These are phyloP conservation scores for Syzygium oleosum DNA, from an alignment of 345 rosid genomes.

Conservation along the genomic window DNA sequence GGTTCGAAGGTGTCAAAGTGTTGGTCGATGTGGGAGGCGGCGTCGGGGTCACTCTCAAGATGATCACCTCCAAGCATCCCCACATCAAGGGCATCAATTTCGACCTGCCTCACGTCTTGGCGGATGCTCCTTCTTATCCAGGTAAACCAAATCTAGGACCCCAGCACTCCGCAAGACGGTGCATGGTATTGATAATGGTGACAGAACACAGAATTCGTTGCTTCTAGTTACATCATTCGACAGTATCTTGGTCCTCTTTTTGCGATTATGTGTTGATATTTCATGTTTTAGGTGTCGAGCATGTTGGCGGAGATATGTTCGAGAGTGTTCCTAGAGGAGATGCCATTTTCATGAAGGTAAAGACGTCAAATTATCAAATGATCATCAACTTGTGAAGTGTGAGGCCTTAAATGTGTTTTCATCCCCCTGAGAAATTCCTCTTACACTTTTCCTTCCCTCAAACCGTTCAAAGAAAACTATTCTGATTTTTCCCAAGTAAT, in stretches of 20 bases:
- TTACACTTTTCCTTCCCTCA: neutral
- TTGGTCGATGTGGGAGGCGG: slow-evolving; percentile 40
- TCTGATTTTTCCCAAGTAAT: neutral
- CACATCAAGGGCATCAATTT: slow-evolving; percentile 24
- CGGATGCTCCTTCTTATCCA: slow-evolving; percentile 16
- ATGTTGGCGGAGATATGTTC: slow-evolving; percentile 25
- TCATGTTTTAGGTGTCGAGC: slow-evolving; percentile 11
- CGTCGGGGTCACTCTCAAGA: slow-evolving; percentile 11
- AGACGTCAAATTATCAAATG: neutral
- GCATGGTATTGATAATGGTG: too few relatives aligned
- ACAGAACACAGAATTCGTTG: neutral
- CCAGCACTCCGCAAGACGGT: neutral
- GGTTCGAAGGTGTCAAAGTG: slow-evolving; percentile 11
- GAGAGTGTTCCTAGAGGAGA: slow-evolving; percentile 19
- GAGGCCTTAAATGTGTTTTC: neutral
- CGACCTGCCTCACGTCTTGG: slow-evolving; percentile 27
- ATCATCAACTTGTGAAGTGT: neutral
- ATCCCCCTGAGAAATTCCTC: neutral
- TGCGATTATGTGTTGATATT: neutral
- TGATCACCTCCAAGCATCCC: slow-evolving; percentile 18
- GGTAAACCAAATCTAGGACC: slow-evolving; percentile 2
- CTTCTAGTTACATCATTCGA: neutral
- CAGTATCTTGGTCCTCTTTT: neutral
- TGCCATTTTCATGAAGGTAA: slow-evolving; percentile 25
- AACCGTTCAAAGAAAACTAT: too few relatives aligned